Conservation (phyloP, 2,329 filamentous ascomycete species). For the Grosmannia penicillata region DNA sequence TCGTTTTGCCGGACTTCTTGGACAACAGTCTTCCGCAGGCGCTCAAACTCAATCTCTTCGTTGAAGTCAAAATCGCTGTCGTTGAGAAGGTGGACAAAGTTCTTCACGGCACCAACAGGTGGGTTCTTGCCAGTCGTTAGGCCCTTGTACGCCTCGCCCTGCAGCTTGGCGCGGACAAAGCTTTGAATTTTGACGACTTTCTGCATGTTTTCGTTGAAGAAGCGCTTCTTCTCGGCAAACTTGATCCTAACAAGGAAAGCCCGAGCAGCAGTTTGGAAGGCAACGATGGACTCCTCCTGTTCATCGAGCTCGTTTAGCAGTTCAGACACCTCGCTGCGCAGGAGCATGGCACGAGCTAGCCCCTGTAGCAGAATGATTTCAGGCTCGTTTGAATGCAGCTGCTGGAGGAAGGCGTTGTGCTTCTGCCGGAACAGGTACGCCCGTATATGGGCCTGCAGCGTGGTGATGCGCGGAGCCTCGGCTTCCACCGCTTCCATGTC, state of each 20-base stretch:
- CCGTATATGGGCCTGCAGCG: conserved; percentile 52
- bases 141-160: conserved; percentile 96
- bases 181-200: conserved; percentile 98
- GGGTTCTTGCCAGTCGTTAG: conserved; percentile 93
- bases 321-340: conserved; percentile 58
- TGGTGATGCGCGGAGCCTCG: conserved; percentile 39
- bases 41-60: conserved; percentile 93
- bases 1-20: conserved; percentile 97
- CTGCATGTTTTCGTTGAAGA: conserved; percentile 94
- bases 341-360: conserved; percentile 62
- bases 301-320: conserved; percentile 66
- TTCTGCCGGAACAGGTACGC: conserved; percentile 50
- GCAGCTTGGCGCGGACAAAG: conserved; percentile 84
- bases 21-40: conserved; percentile 86
- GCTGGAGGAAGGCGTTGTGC: conserved; percentile 48
- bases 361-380: conserved; percentile 60
- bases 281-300: conserved; percentile 62
- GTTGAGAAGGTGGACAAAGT: conserved; percentile 93
- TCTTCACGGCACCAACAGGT: conserved; percentile 90
- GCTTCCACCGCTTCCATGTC: conserved; percentile 41
- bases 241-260: conserved; percentile 58
- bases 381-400: conserved; percentile 53
- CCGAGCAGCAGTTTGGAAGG: conserved; percentile 59
- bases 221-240: conserved; percentile 75
- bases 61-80: conserved; percentile 99